These are phyloP conservation scores for Prinsepia uniflora DNA, from an alignment of 306 rosid genomes.

Conservation along the genomic window DNA sequence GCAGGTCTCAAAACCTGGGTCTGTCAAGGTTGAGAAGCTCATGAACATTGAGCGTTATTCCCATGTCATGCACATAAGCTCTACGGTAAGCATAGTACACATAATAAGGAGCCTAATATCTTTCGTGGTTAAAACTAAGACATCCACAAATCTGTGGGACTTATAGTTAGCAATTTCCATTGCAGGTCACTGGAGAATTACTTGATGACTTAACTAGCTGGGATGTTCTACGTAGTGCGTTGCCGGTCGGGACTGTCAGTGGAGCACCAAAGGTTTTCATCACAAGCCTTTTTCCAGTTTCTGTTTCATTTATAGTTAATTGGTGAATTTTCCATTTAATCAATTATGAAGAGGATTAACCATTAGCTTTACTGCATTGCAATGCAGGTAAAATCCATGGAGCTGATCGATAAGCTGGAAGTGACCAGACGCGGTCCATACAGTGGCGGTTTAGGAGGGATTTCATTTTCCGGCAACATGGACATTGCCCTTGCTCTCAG, in stretches of 20 bases:
- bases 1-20: slow-evolving; percentile 92
- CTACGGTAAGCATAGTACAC: slow-evolving; percentile 64
- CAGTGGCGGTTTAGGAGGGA: slow-evolving; percentile 94
- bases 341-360: neutral
- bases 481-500: slow-evolving; percentile 91
- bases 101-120: neutral
- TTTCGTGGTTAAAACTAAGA: neutral
- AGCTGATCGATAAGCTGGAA: slow-evolving; percentile 88
- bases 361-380: slow-evolving; percentile 24
- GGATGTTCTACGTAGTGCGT: slow-evolving; percentile 88
- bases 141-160: neutral
- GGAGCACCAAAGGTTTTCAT: slow-evolving; percentile 90
- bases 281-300: slow-evolving; percentile 1
- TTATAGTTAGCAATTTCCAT: neutral
- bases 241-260: slow-evolving; percentile 98
- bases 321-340: neutral
- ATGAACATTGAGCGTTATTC: slow-evolving; percentile 94
- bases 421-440: slow-evolving; percentile 90
- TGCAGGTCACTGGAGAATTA: slow-evolving; percentile 89
- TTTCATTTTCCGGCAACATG: slow-evolving; percentile 83
- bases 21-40: slow-evolving; percentile 80
- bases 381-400: slow-evolving; percentile 95
- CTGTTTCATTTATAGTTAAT: slow-evolving; percentile 1
- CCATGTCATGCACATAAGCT: slow-evolving; percentile 98
- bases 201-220: slow-evolving; percentile 70